Base-by-base conservation (phyloP, 139 green algal species). In the Pseudopediastrum boryanum region DNA sequence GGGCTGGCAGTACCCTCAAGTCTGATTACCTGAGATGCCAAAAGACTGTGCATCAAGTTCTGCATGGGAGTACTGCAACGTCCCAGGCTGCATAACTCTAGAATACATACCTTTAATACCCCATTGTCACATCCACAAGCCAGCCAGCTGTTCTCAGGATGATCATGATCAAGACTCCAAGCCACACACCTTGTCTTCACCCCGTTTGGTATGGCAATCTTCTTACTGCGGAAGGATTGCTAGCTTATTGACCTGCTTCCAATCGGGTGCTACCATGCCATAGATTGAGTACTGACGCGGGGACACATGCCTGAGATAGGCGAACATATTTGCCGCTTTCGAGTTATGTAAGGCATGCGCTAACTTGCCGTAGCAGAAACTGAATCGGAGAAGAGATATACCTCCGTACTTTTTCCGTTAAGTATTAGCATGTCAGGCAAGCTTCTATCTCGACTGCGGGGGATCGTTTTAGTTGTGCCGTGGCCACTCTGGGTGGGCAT, bases 191-290 rank as follows among this genome's bases (percentile, higher is more conserved):
- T 70, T 2, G 95, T 86, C 71, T 84, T 82, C 2, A 90, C 84
- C 21, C 83, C 85, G 72, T 92, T 92, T 3, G 92, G 92, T 23
- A 97, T 94, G 58, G 87, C 92, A 77, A 97, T 94, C 83, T 97
- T 97, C 83, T 97, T 97, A 83, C 90, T 95, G 85, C 82, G 52
- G 50, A 73, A 62, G 27, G 13, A 72, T 16, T 41, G 43, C 25
- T 8, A 42, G 62, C 43, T 21, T 13, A 19, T 36, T 35, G 6
- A 10, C 7, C 62, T 16, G 46, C 46, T 56, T 16, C 46, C 16
- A 56, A 16, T n/a, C 16, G 46, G 16, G 46, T n/a, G 46, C 16
- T 56, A 56, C 52, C 36, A 23, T 23, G 35, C 10, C 64, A 51
- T 36, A 12, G 10, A 33, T 38, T 46, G 46, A 48, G 3, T 44